phyloP scores from a whole-genome alignment of 2,329 filamentous ascomycete genomes.

The Metarhizium rileyi region DNA sequence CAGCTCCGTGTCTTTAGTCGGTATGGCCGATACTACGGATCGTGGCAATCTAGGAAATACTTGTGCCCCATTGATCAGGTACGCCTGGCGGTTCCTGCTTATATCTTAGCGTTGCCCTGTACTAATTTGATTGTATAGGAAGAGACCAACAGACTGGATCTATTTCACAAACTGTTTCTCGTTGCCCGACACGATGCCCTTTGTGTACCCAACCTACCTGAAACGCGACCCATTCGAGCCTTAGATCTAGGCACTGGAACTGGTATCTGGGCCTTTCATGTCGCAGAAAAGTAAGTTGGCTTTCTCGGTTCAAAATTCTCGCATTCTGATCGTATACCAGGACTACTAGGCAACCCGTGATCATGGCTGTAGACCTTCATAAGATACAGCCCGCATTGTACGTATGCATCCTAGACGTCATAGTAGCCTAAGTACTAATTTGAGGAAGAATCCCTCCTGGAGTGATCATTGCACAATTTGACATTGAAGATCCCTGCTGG shows the following conservation, averaged over 20 bases:
- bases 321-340: not conserved
- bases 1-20: slow-evolving; percentile 32
- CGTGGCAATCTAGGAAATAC: slow-evolving; percentile 59
- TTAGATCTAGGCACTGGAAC: slow-evolving; percentile 74
- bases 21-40: slow-evolving; percentile 62
- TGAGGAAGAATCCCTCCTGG: slow-evolving; percentile 58
- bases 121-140: slow-evolving; percentile 31
- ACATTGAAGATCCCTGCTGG: slow-evolving; percentile 69
- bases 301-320: not conserved
- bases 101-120: not conserved
- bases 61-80: slow-evolving; percentile 71
- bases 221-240: slow-evolving; percentile 26
- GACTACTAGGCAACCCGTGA: slow-evolving; percentile 7
- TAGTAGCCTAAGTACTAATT: slow-evolving; percentile 9
- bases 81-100: slow-evolving; percentile 15
- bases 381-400: slow-evolving; percentile 30
- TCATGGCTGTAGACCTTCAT: slow-evolving; percentile 31
- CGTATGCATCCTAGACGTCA: slow-evolving; percentile 7
- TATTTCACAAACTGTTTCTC: slow-evolving; percentile 69
- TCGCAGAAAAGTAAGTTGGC: slow-evolving; percentile 51
- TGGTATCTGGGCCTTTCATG: slow-evolving; percentile 83
- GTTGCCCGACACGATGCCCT: slow-evolving; percentile 45
- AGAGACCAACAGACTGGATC: slow-evolving; percentile 70
- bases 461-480: slow-evolving; percentile 44
- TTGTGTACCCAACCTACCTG: slow-evolving; percentile 11